Conservation (phyloP, 2,329 filamentous ascomycete genomes). For the Teratosphaeria viscida region DNA sequence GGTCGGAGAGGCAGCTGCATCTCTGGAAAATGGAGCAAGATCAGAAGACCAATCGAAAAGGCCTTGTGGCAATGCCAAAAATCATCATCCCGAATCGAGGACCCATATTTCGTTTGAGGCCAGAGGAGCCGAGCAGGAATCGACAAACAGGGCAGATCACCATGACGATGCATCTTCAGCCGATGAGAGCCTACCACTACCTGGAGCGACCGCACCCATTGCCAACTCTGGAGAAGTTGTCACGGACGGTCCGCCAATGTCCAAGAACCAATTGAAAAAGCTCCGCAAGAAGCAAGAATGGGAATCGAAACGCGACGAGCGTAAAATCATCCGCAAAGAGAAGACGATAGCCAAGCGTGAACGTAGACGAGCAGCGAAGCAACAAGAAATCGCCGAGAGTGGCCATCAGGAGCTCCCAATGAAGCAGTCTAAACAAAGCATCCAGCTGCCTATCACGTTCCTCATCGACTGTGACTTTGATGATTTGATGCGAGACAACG, state of each 20-base stretch:
- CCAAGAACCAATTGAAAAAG: conserved; percentile 81
- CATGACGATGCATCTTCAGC: background rate
- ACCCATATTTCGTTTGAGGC: background rate
- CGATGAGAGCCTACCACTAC: background rate
- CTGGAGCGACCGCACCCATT: conserved; percentile 4
- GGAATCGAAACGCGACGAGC: conserved; percentile 57
- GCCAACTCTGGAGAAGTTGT: background rate
- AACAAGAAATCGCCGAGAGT: conserved; percentile 11
- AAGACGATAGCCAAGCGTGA: conserved; percentile 44
- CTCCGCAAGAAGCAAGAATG: conserved; percentile 60
- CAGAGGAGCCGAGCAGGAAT: background rate
- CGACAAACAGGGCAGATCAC: background rate
- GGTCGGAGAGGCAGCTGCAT: background rate
- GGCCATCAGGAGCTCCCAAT: conserved; percentile 1
- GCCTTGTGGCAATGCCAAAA: background rate
- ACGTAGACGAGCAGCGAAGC: conserved; percentile 31
- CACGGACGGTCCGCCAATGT: conserved; percentile 40
- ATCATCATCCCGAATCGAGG: background rate
- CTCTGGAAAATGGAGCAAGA: background rate
- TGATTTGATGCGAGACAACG: conserved; percentile 75
- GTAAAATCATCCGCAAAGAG: conserved; percentile 49
- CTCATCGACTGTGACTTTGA: conserved; percentile 91
- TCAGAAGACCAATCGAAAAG: background rate
- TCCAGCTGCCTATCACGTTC: conserved; percentile 64
- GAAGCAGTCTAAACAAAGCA: conserved; percentile 20